Evolutionary conservation across 768 basidiomycete genomes (phyloP).

Genomic region (Trametes sanguinea): DNA sequence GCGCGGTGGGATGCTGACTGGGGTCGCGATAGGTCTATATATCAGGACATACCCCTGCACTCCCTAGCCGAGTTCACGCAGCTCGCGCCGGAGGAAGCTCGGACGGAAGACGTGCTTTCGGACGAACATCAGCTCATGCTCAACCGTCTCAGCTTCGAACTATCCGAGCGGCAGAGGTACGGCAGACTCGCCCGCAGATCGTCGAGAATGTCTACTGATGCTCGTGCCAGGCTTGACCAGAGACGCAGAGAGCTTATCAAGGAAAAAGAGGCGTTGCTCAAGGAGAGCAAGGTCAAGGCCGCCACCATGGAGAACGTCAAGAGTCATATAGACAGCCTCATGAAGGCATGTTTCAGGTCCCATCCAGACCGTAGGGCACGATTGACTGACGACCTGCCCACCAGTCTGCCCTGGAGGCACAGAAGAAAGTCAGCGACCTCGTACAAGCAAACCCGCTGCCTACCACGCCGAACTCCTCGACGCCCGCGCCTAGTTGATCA

Average conservation of each 20-base stretch:
- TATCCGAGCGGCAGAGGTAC: conserved; percentile 85
- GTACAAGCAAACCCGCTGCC: conserved; percentile 44
- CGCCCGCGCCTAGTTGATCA: conserved; percentile 30
- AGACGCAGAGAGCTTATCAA: conserved; percentile 65
- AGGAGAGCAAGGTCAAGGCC: conserved; percentile 74
- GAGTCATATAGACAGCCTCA: conserved; percentile 70
- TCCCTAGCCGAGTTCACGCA: conserved; percentile 64
- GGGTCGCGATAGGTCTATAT: conserved; percentile 62
- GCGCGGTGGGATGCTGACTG: conserved; percentile 2
- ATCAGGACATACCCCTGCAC: conserved; percentile 84
- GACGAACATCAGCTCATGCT: conserved; percentile 87
- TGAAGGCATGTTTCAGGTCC: conserved; percentile 54
- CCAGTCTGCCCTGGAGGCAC: conserved; percentile 69
- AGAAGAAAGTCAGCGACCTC: conserved; percentile 75
- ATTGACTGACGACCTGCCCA: conserved; percentile 2
- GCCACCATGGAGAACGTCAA: conserved; percentile 78
- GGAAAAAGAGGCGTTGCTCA: conserved; percentile 78
- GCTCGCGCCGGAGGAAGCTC: conserved; percentile 69
- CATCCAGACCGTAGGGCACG: conserved; percentile 18
- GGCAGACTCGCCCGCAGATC: conserved; percentile 21
- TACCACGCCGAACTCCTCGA: conserved; percentile 30
- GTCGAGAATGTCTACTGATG: conserved; percentile 8
- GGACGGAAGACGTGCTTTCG: conserved; percentile 57
- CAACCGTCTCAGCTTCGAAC: conserved; percentile 83
- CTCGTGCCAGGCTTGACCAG: conserved; percentile 59